phyloP scores from a whole-genome alignment of 1,139 yeast species.

The Taphrina betulina region DNA sequence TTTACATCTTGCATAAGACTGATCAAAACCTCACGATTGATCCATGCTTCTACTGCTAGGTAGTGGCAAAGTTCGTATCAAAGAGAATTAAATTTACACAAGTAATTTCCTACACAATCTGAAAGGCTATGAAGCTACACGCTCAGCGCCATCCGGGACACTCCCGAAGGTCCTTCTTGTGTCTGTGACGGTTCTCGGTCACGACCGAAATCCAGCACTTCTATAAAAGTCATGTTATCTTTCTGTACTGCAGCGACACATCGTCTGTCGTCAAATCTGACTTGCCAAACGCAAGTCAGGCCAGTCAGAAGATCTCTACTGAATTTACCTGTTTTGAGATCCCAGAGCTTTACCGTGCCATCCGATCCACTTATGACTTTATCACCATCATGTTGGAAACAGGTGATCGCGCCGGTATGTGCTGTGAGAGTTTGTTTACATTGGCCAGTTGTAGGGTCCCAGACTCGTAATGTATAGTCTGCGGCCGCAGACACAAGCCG shows the following conservation, averaged over 20 bases:
- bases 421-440: constrained; percentile 72
- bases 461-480: constrained; percentile 82
- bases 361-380: constrained; percentile 88
- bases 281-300: constrained; percentile 90
- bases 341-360: constrained; percentile 77
- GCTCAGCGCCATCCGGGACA: too few relatives aligned
- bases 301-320: constrained; percentile 73
- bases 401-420: constrained; percentile 85
- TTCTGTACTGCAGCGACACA: constrained; percentile 93
- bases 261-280: constrained; percentile 74
- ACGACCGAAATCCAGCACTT: constrained; percentile 71
- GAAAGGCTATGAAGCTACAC: too few relatives aligned
- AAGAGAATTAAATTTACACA: too few relatives aligned
- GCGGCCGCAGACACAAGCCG: constrained; percentile 95
- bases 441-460: constrained; percentile 84
- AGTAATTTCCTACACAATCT: too few relatives aligned
- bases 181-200: too few relatives aligned
- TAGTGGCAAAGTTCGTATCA: too few relatives aligned
- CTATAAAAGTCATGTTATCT: constrained; percentile 66
- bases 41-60: too few relatives aligned
- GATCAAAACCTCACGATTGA: too few relatives aligned
- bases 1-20: too few relatives aligned
- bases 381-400: constrained; percentile 86
- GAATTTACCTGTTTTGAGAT: constrained; percentile 71
- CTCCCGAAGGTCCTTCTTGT: too few relatives aligned